A percentile compares a stretch with the other conserved stretches of the same genome.
These are phyloP conservation scores for Discostella stelligera DNA, from an alignment of 352 stramenopile genomes.

Conservation along the genomic window DNA sequence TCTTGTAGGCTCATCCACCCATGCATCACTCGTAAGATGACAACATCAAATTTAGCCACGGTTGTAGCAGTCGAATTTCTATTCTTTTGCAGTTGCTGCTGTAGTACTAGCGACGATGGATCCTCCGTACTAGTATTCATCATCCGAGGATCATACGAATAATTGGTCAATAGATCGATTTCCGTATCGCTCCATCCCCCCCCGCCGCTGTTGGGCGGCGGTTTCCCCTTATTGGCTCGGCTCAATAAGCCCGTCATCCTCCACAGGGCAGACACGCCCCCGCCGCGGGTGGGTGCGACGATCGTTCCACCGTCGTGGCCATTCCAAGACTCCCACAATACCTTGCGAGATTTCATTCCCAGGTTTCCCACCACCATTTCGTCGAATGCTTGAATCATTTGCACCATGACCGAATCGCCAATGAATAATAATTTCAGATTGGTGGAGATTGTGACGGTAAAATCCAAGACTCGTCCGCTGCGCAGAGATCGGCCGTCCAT, in stretches of 20 bases:
- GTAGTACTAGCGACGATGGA: constrained; percentile 14
- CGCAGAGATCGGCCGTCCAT: neutral
- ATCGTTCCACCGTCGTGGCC: constrained; percentile 38
- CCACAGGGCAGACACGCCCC: constrained; percentile 40
- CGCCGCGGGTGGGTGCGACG: constrained; percentile 32
- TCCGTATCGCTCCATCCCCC: constrained; percentile 39
- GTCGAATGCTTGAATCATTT: constrained; percentile 56
- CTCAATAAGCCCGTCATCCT: constrained; percentile 63
- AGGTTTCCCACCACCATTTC: constrained; percentile 33
- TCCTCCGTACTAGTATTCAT: constrained; percentile 24
- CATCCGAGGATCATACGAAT: constrained; percentile 17
- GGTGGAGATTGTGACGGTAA: constrained; percentile 44
- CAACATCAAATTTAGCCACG: constrained; percentile 49
- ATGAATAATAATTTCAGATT: constrained; percentile 57
- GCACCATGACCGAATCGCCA: constrained; percentile 56
- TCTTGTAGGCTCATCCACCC: constrained; percentile 50
- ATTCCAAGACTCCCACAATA: constrained; percentile 40
- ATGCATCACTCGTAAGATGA: constrained; percentile 52
- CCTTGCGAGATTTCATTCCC: constrained; percentile 17
- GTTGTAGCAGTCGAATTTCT: constrained; percentile 3
- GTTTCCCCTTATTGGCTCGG: constrained; percentile 4
- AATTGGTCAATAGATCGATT: constrained; percentile 15
- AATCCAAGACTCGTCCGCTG: constrained; percentile 37
- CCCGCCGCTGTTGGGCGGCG: constrained; percentile 25
- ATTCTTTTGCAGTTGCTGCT: neutral